Base-by-base conservation (phyloP, 495 filamentous ascomycete species). In the Platismatia glauca region DNA sequence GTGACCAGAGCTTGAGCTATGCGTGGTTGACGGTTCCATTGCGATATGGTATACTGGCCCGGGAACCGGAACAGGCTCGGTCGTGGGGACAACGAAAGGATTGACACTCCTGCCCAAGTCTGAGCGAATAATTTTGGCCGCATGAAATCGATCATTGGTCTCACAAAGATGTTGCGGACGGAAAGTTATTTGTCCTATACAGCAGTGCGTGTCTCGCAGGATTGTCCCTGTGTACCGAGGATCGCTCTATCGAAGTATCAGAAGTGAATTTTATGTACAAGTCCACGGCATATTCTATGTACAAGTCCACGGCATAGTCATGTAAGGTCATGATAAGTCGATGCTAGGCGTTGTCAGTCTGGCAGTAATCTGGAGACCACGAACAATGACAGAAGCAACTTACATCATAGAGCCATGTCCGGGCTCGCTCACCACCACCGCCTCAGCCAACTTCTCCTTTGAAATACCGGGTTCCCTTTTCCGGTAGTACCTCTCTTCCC, bases 341-440 rank as follows among this genome's bases (percentile, higher is more conserved):
- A 63, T 52, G 18, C 61, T 63, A 56, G 18, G 7, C 9, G 18
- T 33, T 8, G 33, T 63, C 43, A 63, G 55, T 56, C 12, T 16
- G 35, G 3, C 7, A 44, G 24, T 20, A 15, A 44, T 34, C 11
- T 4, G 7, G 8, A 39, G 18, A 15, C 12, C 4, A 39, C 27
- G 15, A 33, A 8, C 24, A 56, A 27, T 3, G 38, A 24, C n/a
- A 39, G 12, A 20, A 33, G 33, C 18, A 4, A 58, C 67, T 63
- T 63, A 70, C 66, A 70, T 44, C 61, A 68, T 63, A n/a, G 65
- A 58, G 33, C 89, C 89, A 68, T 83, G 82, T 43, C 88, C 88
- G 11, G 94, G 94, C 76, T 89, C 88, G 72, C 87, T 94, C 27
- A 94, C 92, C 55, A 97, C 90, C 64, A 98, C 87, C 2, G 92